phyloP scores from a whole-genome alignment of 2,329 filamentous ascomycete species.

The Cadophora sp. region DNA sequence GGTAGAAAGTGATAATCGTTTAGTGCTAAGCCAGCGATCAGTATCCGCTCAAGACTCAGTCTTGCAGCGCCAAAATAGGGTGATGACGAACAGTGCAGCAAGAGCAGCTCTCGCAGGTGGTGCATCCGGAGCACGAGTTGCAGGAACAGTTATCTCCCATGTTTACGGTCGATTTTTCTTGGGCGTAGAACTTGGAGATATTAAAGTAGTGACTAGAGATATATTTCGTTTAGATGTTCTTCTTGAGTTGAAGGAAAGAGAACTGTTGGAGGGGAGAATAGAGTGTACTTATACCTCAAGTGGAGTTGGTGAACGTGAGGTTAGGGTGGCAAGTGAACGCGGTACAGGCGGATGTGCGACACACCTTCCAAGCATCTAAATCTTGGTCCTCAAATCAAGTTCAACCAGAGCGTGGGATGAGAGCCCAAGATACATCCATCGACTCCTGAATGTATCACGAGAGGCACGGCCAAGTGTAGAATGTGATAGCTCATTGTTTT shows the following conservation, averaged over 20 bases:
- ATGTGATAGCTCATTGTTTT: neutral
- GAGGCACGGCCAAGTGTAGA: neutral
- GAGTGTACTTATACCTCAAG: constrained; percentile 19
- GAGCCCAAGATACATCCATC: constrained; percentile 18
- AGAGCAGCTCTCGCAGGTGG: constrained; percentile 24
- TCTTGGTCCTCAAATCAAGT: neutral
- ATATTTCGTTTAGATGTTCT: neutral
- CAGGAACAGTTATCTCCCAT: constrained; percentile 26
- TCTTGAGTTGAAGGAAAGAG: neutral
- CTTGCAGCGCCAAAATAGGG: neutral
- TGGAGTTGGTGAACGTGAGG: neutral
- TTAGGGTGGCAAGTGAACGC: neutral
- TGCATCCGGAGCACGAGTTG: constrained; percentile 21
- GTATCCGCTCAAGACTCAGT: too few species aligned
- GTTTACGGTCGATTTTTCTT: constrained; percentile 9
- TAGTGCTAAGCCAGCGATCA: constrained; percentile 15
- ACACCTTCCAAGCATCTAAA: neutral
- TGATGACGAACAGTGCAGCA: constrained; percentile 29
- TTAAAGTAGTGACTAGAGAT: too few species aligned
- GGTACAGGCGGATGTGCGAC: constrained; percentile 7
- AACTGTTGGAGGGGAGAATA: neutral
- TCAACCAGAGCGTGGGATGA: neutral
- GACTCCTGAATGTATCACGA: constrained; percentile 15
- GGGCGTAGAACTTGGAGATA: neutral
- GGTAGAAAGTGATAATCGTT: constrained; percentile 7